Evolutionary conservation across 305 asterid species (phyloP).

Genomic region (Ilex paraguariensis): DNA sequence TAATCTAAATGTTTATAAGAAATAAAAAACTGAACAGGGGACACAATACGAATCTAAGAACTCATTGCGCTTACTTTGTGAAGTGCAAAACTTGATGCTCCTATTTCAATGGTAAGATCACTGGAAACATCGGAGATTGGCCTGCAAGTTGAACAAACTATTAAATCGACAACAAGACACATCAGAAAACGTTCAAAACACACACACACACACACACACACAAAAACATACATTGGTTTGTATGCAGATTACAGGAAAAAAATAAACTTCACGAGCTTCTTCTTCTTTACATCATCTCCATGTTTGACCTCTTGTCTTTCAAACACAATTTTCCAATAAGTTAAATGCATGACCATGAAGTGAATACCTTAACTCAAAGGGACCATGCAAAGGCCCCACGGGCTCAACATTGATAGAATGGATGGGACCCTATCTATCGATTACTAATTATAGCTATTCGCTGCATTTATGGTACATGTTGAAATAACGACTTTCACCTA

Average conservation of each 20-base stretch:
- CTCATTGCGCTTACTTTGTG: slow-evolving; percentile 58
- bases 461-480: slow-evolving; percentile 38
- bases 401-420: slow-evolving; percentile 10
- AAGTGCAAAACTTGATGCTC: slow-evolving; percentile 67
- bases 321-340: too few relatives aligned
- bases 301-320: too few relatives aligned
- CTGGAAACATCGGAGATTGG: slow-evolving; percentile 95
- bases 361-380: too few relatives aligned
- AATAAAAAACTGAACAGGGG: too few relatives aligned
- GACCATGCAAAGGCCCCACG: background rate
- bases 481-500: slow-evolving; percentile 25
- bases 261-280: too few relatives aligned
- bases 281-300: too few relatives aligned
- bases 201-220: too few relatives aligned
- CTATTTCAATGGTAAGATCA: slow-evolving; percentile 80
- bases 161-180: background rate
- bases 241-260: too few relatives aligned
- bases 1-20: too few relatives aligned
- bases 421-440: slow-evolving; percentile 16
- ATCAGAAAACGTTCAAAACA: too few relatives aligned
- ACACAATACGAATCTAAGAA: too few relatives aligned
- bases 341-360: too few relatives aligned
- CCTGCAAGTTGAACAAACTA: slow-evolving; percentile 41
- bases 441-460: slow-evolving; percentile 18
- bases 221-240: background rate